A percentile compares a stretch with the other conserved stretches of the same genome.
These are phyloP conservation scores for Chaetomidium leptoderma DNA, from an alignment of 495 filamentous ascomycete species.

Conservation along the genomic window DNA sequence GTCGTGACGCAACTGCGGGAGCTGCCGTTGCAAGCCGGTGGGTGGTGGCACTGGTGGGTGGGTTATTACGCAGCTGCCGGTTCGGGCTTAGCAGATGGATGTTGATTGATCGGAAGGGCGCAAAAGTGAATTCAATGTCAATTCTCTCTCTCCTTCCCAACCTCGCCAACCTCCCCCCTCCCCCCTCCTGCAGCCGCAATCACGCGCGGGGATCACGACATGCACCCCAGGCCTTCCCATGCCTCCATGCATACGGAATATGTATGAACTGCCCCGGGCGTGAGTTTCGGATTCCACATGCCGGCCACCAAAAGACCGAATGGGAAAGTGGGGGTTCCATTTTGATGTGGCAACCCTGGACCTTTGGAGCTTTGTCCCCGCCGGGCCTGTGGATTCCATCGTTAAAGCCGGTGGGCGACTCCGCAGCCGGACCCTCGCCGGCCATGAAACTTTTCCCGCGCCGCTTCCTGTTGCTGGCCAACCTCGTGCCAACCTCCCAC, in stretches of 20 bases:
- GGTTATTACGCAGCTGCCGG: constrained; percentile 1
- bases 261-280: not conserved
- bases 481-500: constrained; percentile 4
- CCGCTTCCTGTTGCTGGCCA: not conserved
- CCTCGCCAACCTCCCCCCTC: too few species aligned
- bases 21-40: too few species aligned
- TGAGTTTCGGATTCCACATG: not conserved
- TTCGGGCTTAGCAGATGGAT: not conserved
- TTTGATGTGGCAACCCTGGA: not conserved
- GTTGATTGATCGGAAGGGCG: not conserved
- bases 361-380: too few species aligned
- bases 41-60: too few species aligned
- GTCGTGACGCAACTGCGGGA: constrained; percentile 13
- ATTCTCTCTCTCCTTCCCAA: too few species aligned
- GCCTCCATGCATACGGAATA: too few species aligned
- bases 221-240: too few species aligned
- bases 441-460: not conserved
- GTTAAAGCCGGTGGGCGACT: too few species aligned
- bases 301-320: not conserved
- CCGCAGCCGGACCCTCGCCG: not conserved
- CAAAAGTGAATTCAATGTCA: not conserved
- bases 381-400: too few species aligned
- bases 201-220: too few species aligned
- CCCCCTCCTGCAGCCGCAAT: too few species aligned
- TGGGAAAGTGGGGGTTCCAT: not conserved